Conservation (phyloP, 176 grass and related monocot genomes). For the Pharus latifolius region DNA sequence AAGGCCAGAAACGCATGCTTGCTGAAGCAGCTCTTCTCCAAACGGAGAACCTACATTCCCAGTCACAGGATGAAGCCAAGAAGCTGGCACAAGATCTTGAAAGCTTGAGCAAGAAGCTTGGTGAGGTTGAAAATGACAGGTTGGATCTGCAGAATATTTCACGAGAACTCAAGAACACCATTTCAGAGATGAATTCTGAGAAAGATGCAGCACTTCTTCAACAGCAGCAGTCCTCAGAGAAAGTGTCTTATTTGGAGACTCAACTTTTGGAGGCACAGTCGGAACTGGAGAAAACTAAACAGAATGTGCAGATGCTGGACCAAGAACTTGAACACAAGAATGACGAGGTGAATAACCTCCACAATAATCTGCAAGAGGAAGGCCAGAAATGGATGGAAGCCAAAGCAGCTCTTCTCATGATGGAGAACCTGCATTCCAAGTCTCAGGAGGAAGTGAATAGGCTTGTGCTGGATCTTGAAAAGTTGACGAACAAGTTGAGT, state of each 20-base stretch:
- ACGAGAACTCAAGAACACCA: conserved; percentile 12
- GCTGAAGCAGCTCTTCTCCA: not conserved
- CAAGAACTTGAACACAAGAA: conserved; percentile 35
- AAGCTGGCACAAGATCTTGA: conserved; percentile 6
- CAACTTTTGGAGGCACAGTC: conserved; percentile 9
- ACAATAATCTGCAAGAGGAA: conserved; percentile 16
- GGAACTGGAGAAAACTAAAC: conserved; percentile 21
- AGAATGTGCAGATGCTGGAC: conserved; percentile 21
- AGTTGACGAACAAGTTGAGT: conserved; percentile 23
- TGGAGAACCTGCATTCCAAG: not conserved
- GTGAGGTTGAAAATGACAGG: conserved; percentile 8
- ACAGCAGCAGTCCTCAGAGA: conserved; percentile 16
- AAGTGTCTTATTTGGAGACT: not conserved
- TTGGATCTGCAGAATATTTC: not conserved
- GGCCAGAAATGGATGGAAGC: not conserved
- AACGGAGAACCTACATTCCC: not conserved
- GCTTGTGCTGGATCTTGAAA: conserved; percentile 21
- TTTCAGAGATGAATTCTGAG: conserved; percentile 12
- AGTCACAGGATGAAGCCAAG: conserved; percentile 9
- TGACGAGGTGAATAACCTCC: not conserved
- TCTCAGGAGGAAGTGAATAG: conserved; percentile 16
- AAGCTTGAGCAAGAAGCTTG: conserved; percentile 13
- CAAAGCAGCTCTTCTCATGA: not conserved
- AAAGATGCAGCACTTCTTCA: conserved; percentile 30
- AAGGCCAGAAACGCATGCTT: conserved; percentile 7